phyloP scores from a whole-genome alignment of 805 yeast species.

The Wickerhamomyces tratensis region DNA sequence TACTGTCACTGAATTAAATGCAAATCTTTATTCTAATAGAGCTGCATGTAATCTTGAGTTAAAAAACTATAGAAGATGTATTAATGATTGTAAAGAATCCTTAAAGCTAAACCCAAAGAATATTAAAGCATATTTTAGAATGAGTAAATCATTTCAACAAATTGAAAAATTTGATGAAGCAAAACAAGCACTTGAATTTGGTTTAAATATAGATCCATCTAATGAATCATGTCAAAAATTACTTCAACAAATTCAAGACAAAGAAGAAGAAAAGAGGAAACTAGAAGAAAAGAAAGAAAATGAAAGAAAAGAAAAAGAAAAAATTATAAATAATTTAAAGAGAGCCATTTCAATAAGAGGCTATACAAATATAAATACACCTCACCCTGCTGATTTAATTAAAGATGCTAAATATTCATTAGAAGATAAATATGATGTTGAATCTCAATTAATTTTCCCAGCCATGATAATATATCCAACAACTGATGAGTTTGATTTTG shows the following conservation, averaged over 20 bases:
- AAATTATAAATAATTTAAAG: slow-evolving; percentile 33
- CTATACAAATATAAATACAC: slow-evolving; percentile 36
- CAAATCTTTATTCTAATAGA: slow-evolving; percentile 65
- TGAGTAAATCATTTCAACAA: slow-evolving; percentile 70
- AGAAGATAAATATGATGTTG: slow-evolving; percentile 58
- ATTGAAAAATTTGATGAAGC: slow-evolving; percentile 70
- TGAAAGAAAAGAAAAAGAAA: slow-evolving; percentile 28
- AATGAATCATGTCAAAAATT: slow-evolving; percentile 47
- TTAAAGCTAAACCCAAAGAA: slow-evolving; percentile 56
- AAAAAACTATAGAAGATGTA: slow-evolving; percentile 74
- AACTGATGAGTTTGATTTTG: slow-evolving; percentile 72
- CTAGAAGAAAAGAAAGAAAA: slow-evolving; percentile 21
- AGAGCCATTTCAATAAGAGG: slow-evolving; percentile 57
- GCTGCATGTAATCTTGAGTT: slow-evolving; percentile 89
- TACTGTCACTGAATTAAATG: slow-evolving; percentile 41
- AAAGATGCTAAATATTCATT: slow-evolving; percentile 43
- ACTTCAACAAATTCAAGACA: slow-evolving; percentile 28
- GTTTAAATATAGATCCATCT: slow-evolving; percentile 46
- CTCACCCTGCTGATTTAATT: slow-evolving; percentile 46
- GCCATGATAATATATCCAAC: slow-evolving; percentile 77
- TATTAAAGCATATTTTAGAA: slow-evolving; percentile 77
- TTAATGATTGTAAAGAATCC: slow-evolving; percentile 76
- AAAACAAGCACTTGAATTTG: slow-evolving; percentile 53
- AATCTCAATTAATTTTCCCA: slow-evolving; percentile 76
- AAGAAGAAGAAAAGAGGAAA: slow-evolving; percentile 23